A percentile compares a stretch with the other conserved stretches of the same genome.
Conservation (phyloP, 2,329 filamentous ascomycete genomes). For the Laburnicola sp. region DNA sequence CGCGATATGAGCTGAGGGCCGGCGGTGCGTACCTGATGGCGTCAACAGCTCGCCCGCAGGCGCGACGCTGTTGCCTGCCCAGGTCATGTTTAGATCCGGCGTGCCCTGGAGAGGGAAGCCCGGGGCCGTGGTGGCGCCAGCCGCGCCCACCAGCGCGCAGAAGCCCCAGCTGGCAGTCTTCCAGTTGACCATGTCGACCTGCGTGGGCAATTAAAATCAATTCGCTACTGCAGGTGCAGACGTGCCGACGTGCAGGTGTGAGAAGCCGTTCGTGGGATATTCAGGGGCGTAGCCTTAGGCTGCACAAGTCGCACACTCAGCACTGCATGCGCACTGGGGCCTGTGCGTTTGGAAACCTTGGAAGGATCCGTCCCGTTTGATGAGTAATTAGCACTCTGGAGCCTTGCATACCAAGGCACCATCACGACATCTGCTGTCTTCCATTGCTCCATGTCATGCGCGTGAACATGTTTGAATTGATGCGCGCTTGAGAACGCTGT, state of each 20-base stretch:
- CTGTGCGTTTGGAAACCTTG: too few relatives aligned
- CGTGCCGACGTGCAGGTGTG: not conserved
- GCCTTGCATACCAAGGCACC: too few relatives aligned
- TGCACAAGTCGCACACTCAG: not conserved
- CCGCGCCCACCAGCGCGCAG: too few relatives aligned
- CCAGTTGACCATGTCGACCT: slow-evolving; percentile 1
- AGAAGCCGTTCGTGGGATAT: not conserved
- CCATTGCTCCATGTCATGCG: too few relatives aligned
- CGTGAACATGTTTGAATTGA: too few relatives aligned
- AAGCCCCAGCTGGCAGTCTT: too few relatives aligned
- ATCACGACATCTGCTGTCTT: too few relatives aligned
- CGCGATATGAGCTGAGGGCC: not conserved
- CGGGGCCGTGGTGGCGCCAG: slow-evolving; percentile 31
- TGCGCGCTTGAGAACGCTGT: too few relatives aligned
- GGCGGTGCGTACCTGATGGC: slow-evolving; percentile 25
- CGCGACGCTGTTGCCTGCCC: slow-evolving; percentile 36
- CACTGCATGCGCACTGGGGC: too few relatives aligned
- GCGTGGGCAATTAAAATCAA: not conserved
- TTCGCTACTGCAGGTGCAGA: too few relatives aligned
- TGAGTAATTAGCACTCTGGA: too few relatives aligned
- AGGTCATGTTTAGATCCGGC: slow-evolving; percentile 26
- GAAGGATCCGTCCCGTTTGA: too few relatives aligned
- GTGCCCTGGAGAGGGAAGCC: slow-evolving; percentile 30
- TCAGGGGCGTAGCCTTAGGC: slow-evolving; percentile 4
- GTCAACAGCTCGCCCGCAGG: slow-evolving; percentile 40